Evolutionary conservation across 805 yeast genomes (phyloP).

Genomic region (Pichia occidentalis): DNA sequence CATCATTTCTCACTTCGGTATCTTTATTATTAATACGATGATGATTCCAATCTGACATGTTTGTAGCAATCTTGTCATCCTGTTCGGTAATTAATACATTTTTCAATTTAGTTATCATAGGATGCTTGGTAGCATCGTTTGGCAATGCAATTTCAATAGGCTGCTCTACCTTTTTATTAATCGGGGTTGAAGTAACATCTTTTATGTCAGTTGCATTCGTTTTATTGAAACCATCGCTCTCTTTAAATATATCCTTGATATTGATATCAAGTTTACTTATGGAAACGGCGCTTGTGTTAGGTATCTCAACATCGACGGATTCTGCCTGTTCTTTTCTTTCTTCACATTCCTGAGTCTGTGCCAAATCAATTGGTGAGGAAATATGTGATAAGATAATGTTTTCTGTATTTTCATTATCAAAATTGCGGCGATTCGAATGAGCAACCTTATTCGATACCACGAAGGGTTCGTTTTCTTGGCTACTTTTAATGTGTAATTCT

Average conservation of each 20-base stretch:
- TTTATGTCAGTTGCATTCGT: no score
- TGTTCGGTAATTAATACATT: neutral
- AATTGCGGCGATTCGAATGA: no score
- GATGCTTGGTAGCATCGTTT: no score
- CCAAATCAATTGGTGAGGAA: no score
- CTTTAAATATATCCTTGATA: no score
- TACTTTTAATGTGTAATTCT: neutral
- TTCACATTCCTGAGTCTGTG: neutral
- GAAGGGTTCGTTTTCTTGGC: neutral
- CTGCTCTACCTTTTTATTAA: no score
- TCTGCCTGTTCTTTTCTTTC: neutral
- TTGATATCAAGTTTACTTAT: conserved; percentile 8
- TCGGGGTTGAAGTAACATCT: conserved; percentile 2
- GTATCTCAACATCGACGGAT: conserved; percentile 11
- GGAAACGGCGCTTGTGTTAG: conserved; percentile 15
- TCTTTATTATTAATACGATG: neutral
- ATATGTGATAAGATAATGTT: no score
- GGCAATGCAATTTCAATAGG: no score
- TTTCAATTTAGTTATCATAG: no score
- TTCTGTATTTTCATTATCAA: no score
- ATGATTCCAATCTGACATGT: conserved; percentile 1
- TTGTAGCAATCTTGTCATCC: neutral
- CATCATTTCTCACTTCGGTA: neutral
- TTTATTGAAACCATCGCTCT: no score
- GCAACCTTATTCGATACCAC: no score